Conservation (phyloP, 2,329 filamentous ascomycete genomes). For the Fusarium tricinctum region DNA sequence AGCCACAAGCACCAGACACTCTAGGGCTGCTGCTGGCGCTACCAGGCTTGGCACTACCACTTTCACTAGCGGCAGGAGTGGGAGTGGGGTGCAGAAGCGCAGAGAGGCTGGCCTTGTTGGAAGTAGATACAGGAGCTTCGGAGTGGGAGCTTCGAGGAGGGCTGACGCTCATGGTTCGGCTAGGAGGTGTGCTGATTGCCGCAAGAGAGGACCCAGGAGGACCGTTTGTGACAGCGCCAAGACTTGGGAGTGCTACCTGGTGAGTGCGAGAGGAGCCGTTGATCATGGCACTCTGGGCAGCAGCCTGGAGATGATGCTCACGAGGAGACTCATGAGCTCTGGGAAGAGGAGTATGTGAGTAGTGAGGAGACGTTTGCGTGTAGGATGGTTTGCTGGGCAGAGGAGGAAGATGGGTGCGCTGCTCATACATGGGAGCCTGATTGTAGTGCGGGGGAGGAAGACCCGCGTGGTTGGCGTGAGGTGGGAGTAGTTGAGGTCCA, state of each 20-base stretch:
- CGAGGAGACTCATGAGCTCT: slow-evolving; percentile 59
- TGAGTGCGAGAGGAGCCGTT: slow-evolving; percentile 55
- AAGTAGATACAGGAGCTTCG: slow-evolving; percentile 37
- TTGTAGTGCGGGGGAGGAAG: slow-evolving; percentile 49
- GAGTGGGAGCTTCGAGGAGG: slow-evolving; percentile 61
- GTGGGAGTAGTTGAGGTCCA: slow-evolving; percentile 49
- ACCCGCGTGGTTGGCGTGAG: slow-evolving; percentile 49
- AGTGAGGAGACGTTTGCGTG: slow-evolving; percentile 51
- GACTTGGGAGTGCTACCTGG: slow-evolving; percentile 61
- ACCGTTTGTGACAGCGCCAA: slow-evolving; percentile 54
- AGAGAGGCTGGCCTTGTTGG: slow-evolving; percentile 63
- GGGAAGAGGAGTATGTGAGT: slow-evolving; percentile 54
- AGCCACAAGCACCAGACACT: slow-evolving; percentile 43
- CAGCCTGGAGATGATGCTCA: slow-evolving; percentile 60
- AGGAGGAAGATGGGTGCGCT: slow-evolving; percentile 57
- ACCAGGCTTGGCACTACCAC: slow-evolving; percentile 60
- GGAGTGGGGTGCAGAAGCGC: slow-evolving; percentile 67
- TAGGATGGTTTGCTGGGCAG: slow-evolving; percentile 54
- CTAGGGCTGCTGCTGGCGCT: slow-evolving; percentile 60
- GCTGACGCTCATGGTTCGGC: slow-evolving; percentile 63
- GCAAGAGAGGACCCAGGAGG: slow-evolving; percentile 47
- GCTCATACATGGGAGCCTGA: slow-evolving; percentile 52
- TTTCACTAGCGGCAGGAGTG: slow-evolving; percentile 61
- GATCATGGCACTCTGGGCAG: slow-evolving; percentile 60
- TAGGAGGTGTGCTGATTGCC: slow-evolving; percentile 60